Evolutionary conservation across 2,329 filamentous ascomycete species (phyloP).

Genomic region (Lecanosticta acicola): DNA sequence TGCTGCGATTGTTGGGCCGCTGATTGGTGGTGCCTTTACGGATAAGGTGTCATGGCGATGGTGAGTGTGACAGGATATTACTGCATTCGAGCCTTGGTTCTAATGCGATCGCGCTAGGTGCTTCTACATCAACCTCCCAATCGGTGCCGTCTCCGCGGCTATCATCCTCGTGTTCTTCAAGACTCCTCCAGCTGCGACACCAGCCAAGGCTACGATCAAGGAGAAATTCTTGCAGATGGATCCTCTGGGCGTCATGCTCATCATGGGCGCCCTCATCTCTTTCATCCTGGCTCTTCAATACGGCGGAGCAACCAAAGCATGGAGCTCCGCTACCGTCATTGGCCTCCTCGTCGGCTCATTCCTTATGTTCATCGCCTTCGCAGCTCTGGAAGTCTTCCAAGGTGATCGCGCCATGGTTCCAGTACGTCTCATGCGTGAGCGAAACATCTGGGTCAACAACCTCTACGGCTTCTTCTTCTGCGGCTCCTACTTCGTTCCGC

Average conservation of each 20-base stretch:
- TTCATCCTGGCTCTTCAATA: conserved; percentile 38
- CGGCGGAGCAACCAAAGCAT: conserved; percentile 32
- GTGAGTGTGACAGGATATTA: conserved; percentile 3
- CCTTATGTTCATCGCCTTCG: conserved; percentile 30
- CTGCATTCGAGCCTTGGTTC: neutral
- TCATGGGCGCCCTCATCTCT: conserved; percentile 33
- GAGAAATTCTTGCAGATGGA: conserved; percentile 31
- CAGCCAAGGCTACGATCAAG: conserved; percentile 18
- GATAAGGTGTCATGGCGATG: conserved; percentile 45
- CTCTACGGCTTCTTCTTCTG: neutral
- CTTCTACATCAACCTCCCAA: conserved; percentile 39
- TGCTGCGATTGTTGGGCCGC: conserved; percentile 10
- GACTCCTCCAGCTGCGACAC: conserved; percentile 27
- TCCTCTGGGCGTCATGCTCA: conserved; percentile 33
- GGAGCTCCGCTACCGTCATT: conserved; percentile 33
- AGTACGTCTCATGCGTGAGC: conserved; percentile 29
- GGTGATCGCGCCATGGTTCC: conserved; percentile 38
- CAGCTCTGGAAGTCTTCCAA: conserved; percentile 33
- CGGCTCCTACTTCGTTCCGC: neutral
- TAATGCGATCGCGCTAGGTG: neutral
- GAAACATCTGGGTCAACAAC: conserved; percentile 30
- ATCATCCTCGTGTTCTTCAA: conserved; percentile 30
- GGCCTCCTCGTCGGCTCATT: conserved; percentile 33
- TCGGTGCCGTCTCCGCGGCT: conserved; percentile 35
- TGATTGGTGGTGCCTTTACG: conserved; percentile 34